Base-by-base conservation (phyloP, 2,329 filamentous ascomycete genomes). In the Microascus cirrosus region DNA sequence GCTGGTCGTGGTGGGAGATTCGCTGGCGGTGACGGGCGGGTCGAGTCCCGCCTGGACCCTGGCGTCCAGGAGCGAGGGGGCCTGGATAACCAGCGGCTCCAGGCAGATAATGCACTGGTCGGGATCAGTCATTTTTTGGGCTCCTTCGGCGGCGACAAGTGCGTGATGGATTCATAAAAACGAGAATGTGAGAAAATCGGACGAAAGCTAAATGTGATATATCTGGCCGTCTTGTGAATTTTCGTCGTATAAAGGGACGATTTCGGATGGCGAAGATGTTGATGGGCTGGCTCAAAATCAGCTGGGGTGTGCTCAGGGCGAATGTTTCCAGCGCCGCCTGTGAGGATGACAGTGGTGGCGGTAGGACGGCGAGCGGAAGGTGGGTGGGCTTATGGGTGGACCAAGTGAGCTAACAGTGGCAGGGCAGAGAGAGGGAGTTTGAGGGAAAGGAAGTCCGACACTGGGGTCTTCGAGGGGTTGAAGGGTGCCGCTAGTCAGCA, bases 31-130 rank as follows among this genome's bases (percentile, higher is more conserved):
- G 28, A 34, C 32, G 10, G 51, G 8, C 64, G 63, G 58, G 65
- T 62, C 63, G 68, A 70, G 63, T 69, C 67, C 22, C 20, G 32
- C 53, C 4, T 24, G 18, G 53, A 36, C 32, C 12, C 45, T 54
- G 48, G 50, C 51, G 36, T 34, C 15, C 13, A 52, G 45, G 10
- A 57, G 42, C 36, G 56, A 58, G 56, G 56, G 55, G 50, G 50
- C 50, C 50, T 45, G 36, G 56, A 58, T 52, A 22, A 58, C 58
- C 53, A 86, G 74, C 68, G 78, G 79, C 67, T 86, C 83, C 69
- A 86, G 77, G 77, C 83, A 86, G 72, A 86, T 82, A 71, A 86
- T 86, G 74, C 83, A 86, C 75, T 85, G 82, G 73, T 86, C 83
- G 73, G 81, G 71, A 65, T 75, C 73, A 74, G 73, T 73, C 73